Conservation (phyloP, 331 rosid genomes). For the Acacia pycnantha region DNA sequence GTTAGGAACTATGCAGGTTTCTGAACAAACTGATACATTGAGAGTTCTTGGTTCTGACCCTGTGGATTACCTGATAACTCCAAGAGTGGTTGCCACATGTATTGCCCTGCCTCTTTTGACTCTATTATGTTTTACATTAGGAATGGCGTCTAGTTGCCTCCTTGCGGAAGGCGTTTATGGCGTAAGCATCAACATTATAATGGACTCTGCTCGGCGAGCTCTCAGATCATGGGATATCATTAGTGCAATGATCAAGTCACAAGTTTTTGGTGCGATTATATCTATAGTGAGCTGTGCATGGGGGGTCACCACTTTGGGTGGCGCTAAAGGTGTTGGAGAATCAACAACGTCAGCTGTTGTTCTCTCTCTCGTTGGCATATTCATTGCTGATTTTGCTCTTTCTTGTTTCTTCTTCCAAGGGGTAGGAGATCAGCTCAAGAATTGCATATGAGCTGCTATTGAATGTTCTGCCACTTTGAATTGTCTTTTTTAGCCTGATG, state of each 20-base stretch:
- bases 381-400: slow-evolving; percentile 85
- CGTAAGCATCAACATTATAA: slow-evolving; percentile 80
- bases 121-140: slow-evolving; percentile 79
- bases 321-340: slow-evolving; percentile 97
- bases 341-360: slow-evolving; percentile 97
- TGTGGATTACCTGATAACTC: slow-evolving; percentile 86
- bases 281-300: slow-evolving; percentile 93
- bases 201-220: slow-evolving; percentile 89
- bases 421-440: slow-evolving; percentile 85
- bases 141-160: slow-evolving; percentile 91
- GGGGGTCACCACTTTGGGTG: slow-evolving; percentile 93
- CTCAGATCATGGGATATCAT: slow-evolving; percentile 86
- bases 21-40: slow-evolving; percentile 91
- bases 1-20: slow-evolving; percentile 98
- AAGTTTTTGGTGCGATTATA: slow-evolving; percentile 87
- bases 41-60: slow-evolving; percentile 93
- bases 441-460: slow-evolving; percentile 45
- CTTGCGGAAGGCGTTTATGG: slow-evolving; percentile 89
- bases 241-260: slow-evolving; percentile 93
- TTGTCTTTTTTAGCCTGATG: neutral
- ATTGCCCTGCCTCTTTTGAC: slow-evolving; percentile 86
- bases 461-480: slow-evolving; percentile 1
- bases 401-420: slow-evolving; percentile 92
- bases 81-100: slow-evolving; percentile 82
- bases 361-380: slow-evolving; percentile 92